A percentile compares a stretch with the other conserved stretches of the same genome.
These are phyloP conservation scores for Dactylonectria macrodidyma DNA, from an alignment of 2,329 filamentous ascomycete species.

Conservation along the genomic window DNA sequence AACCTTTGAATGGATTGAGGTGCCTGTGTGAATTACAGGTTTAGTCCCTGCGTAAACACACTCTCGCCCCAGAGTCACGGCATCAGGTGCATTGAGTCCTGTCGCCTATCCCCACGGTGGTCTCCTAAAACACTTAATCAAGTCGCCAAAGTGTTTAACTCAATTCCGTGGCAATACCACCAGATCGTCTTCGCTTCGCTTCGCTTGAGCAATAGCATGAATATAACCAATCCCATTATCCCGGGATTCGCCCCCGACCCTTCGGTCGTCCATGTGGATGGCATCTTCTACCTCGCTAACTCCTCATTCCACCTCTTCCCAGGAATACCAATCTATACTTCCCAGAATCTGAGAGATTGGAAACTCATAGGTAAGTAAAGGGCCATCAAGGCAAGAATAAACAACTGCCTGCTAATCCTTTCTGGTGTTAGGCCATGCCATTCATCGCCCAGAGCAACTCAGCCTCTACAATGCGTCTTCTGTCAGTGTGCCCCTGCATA, in stretches of 20 bases:
- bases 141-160: too few species aligned
- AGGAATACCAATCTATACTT: conserved; percentile 35
- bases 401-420: neutral
- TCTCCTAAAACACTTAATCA: too few species aligned
- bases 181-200: too few species aligned
- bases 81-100: too few species aligned
- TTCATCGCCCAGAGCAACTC: conserved; percentile 33
- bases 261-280: conserved; percentile 33
- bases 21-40: too few species aligned
- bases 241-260: conserved; percentile 35
- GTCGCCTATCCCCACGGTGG: too few species aligned
- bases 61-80: too few species aligned
- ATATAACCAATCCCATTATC: conserved; percentile 23
- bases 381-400: too few species aligned
- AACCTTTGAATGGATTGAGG: too few species aligned
- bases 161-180: too few species aligned
- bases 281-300: conserved; percentile 34
- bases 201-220: too few species aligned
- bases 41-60: too few species aligned
- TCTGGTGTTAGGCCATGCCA: conserved; percentile 28
- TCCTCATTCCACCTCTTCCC: conserved; percentile 37
- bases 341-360: conserved; percentile 29
- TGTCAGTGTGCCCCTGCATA: conserved; percentile 26
- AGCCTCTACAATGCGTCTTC: conserved; percentile 20
- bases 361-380: conserved; percentile 26